Percentiles rank a stretch among this genome's conserved stretches.
Conservation (phyloP, 208 protist species). For the Leishmania gerbilli region DNA sequence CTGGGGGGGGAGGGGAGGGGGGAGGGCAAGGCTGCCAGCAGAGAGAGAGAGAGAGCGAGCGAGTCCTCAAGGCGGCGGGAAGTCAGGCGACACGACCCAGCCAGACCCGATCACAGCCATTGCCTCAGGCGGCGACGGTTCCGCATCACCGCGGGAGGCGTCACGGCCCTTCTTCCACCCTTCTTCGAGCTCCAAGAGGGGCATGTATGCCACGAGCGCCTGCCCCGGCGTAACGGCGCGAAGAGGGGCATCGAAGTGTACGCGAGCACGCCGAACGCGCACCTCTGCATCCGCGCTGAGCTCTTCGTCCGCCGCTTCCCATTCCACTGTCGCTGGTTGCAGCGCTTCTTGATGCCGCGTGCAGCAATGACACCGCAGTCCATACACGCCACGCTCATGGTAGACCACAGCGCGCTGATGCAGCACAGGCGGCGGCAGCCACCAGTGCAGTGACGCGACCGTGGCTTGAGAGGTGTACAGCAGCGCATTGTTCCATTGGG, state of each 20-base stretch:
- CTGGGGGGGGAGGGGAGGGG: neutral
- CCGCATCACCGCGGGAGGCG: neutral
- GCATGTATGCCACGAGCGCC: slow-evolving; percentile 55
- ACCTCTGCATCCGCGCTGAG: slow-evolving; percentile 1
- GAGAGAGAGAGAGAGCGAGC: too few relatives aligned
- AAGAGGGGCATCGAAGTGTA: slow-evolving; percentile 42
- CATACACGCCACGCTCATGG: slow-evolving; percentile 1
- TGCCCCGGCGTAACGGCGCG: slow-evolving; percentile 70
- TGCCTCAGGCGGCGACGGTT: neutral
- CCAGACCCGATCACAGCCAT: slow-evolving; percentile 22
- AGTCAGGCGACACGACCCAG: neutral
- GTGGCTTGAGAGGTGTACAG: slow-evolving; percentile 28
- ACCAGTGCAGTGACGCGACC: slow-evolving; percentile 17
- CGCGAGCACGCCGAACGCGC: slow-evolving; percentile 9
- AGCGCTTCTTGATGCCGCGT: slow-evolving; percentile 60
- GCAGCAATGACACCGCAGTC: slow-evolving; percentile 45
- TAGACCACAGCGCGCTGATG: neutral
- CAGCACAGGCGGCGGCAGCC: slow-evolving; percentile 8
- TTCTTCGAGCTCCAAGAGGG: slow-evolving; percentile 6
- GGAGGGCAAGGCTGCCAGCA: neutral
- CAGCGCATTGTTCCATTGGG: slow-evolving; percentile 54
- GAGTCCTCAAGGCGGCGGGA: neutral
- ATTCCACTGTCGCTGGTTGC: slow-evolving; percentile 39
- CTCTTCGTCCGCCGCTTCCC: slow-evolving; percentile 22
- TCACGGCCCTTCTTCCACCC: neutral